Conservation (phyloP, 129 eudicot species). For the Saposhnikovia divaricata region DNA sequence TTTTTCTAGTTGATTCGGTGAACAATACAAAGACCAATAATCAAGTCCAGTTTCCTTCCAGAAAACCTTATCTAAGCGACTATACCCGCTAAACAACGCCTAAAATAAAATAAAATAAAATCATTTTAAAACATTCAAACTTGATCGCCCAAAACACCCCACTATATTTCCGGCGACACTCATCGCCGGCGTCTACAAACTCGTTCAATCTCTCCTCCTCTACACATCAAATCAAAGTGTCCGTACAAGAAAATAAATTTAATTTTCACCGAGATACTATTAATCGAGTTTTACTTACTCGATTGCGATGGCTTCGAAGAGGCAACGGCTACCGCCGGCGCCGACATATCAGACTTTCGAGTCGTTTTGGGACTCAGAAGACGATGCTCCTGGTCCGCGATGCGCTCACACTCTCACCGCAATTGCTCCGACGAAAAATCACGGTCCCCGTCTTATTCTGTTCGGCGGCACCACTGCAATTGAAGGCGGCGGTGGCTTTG, state of each 20-base stretch:
- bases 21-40: too few species aligned
- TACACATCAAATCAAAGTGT: neutral
- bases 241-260: neutral
- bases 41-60: neutral
- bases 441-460: conserved; percentile 83
- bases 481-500: conserved; percentile 69
- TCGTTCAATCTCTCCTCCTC: neutral
- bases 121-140: conserved; percentile 2
- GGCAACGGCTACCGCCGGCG: conserved; percentile 92
- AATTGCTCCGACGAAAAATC: conserved; percentile 69
- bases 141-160: neutral
- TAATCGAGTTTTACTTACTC: conserved; percentile 11
- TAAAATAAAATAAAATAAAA: conserved; percentile 1
- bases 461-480: conserved; percentile 97
- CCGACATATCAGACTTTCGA: conserved; percentile 55
- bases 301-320: conserved; percentile 32
- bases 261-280: too few species aligned
- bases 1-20: too few species aligned
- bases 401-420: conserved; percentile 93
- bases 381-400: conserved; percentile 89
- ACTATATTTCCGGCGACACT: neutral
- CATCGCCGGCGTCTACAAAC: neutral
- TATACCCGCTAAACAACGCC: conserved; percentile 2
- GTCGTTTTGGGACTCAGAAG: conserved; percentile 70
- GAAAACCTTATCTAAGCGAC: neutral